Evolutionary conservation across 441 rosid genomes (phyloP).

Genomic region (Hura crepitans): DNA sequence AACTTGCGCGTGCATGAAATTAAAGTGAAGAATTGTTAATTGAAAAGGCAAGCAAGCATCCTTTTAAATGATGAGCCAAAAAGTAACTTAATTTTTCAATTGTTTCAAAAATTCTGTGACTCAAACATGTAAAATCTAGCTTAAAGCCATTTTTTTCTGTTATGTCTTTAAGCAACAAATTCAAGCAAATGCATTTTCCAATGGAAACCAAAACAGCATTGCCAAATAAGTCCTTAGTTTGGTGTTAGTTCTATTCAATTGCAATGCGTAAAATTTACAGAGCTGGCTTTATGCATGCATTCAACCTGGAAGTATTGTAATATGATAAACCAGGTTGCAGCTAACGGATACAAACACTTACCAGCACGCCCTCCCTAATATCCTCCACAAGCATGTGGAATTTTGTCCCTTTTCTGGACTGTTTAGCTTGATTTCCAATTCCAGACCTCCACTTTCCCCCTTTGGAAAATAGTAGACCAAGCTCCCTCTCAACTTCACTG

Average conservation of each 20-base stretch:
- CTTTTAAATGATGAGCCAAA: neutral
- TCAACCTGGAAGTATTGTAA: neutral
- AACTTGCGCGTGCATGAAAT: too few relatives aligned
- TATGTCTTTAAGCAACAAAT: neutral
- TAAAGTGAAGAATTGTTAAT: too few relatives aligned
- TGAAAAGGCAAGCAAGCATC: neutral
- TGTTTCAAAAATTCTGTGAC: neutral
- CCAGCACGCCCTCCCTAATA: constrained; percentile 82
- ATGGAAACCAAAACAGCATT: neutral
- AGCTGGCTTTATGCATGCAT: neutral
- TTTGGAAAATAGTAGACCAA: constrained; percentile 70
- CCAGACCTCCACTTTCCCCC: constrained; percentile 53
- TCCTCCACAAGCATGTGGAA: constrained; percentile 97
- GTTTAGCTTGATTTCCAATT: constrained; percentile 50
- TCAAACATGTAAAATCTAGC: neutral
- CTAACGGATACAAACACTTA: constrained; percentile 34
- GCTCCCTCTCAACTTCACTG: constrained; percentile 95
- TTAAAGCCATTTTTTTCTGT: neutral
- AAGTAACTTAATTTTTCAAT: neutral
- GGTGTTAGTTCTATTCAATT: neutral
- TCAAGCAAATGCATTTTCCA: neutral
- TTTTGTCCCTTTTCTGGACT: constrained; percentile 55
- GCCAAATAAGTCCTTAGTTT: neutral
- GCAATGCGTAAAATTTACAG: too few relatives aligned
- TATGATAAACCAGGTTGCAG: neutral